Conservation (phyloP, 352 stramenopile species). For the Lagenidium giganteum region DNA sequence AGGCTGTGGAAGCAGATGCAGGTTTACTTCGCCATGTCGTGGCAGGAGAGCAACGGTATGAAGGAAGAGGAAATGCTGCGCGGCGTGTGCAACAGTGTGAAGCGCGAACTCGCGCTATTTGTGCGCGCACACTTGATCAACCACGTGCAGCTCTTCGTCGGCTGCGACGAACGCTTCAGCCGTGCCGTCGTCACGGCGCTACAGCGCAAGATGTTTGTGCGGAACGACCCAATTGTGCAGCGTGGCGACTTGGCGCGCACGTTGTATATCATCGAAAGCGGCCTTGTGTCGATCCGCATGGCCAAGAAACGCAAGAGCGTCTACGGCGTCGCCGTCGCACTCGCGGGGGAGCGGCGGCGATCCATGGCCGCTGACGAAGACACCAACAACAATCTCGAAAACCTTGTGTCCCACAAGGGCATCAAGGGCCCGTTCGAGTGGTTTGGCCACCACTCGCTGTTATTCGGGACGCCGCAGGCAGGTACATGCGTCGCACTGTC, state of each 20-base stretch:
- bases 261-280: constrained; percentile 51
- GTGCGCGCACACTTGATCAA: constrained; percentile 38
- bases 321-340: too few relatives aligned
- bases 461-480: constrained; percentile 65
- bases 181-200: constrained; percentile 25
- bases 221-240: constrained; percentile 44
- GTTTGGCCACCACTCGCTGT: constrained; percentile 67
- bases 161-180: constrained; percentile 28
- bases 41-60: constrained; percentile 44
- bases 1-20: constrained; percentile 41
- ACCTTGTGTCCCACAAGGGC: too few relatives aligned
- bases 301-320: too few relatives aligned
- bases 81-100: constrained; percentile 23
- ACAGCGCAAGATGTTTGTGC: constrained; percentile 41
- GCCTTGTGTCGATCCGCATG: constrained; percentile 54
- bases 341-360: neutral
- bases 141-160: constrained; percentile 31
- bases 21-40: constrained; percentile 37
- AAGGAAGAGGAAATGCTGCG: constrained; percentile 37
- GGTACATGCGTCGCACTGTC: constrained; percentile 64
- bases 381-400: too few relatives aligned
- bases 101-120: constrained; percentile 28
- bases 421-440: constrained; percentile 74
- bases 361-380: too few relatives aligned
- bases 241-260: constrained; percentile 31